Conservation (phyloP, 2,329 filamentous ascomycete species). For the Talaromyces sp. region DNA sequence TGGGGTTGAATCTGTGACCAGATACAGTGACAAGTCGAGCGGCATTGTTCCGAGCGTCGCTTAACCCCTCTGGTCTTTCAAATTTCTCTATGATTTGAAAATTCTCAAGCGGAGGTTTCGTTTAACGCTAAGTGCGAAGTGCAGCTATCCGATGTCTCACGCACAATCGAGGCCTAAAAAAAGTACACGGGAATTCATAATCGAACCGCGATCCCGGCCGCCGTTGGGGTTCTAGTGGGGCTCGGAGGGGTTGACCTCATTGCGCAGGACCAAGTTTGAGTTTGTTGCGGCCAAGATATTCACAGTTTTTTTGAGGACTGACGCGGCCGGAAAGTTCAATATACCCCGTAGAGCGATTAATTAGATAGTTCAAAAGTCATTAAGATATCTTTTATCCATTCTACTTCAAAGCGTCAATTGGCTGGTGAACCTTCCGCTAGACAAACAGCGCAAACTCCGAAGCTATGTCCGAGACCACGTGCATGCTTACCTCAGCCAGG, state of each 20-base stretch:
- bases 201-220: slow-evolving; percentile 15
- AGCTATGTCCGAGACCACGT: slow-evolving; percentile 22
- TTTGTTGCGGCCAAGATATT: not conserved
- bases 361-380: too few species aligned
- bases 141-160: slow-evolving; percentile 1
- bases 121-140: not conserved
- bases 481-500: slow-evolving; percentile 26
- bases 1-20: slow-evolving; percentile 91
- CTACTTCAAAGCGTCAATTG: too few species aligned
- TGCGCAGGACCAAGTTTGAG: slow-evolving; percentile 10
- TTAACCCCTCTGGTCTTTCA: not conserved
- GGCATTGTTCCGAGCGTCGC: slow-evolving; percentile 34
- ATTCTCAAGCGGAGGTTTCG: not conserved
- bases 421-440: not conserved
- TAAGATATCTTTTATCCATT: too few species aligned
- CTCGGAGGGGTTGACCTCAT: slow-evolving; percentile 20
- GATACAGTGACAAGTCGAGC: slow-evolving; percentile 79
- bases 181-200: slow-evolving; percentile 1
- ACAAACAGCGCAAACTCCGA: not conserved
- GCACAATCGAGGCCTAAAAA: slow-evolving; percentile 6
- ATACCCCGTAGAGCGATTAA: too few species aligned
- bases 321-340: too few species aligned
- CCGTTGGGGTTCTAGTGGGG: slow-evolving; percentile 19
- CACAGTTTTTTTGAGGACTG: too few species aligned
- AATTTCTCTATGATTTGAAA: not conserved